Evolutionary conservation across 768 basidiomycete species (phyloP).

Genomic region (Sarcomyxa edulis): DNA sequence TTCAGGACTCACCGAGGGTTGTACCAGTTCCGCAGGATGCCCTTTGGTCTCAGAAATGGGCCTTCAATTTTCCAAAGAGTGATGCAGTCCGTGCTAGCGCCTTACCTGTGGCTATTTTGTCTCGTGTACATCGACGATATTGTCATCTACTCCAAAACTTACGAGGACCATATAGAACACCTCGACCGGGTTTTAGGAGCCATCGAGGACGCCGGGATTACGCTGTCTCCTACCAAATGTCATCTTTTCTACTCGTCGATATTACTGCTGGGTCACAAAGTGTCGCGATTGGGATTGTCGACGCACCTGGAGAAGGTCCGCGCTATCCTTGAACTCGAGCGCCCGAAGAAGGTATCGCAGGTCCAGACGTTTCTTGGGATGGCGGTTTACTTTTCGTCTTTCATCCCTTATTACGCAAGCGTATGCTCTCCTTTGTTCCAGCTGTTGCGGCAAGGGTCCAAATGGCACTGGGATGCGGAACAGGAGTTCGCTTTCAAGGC

Average conservation of each 20-base stretch:
- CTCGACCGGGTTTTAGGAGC: conserved; percentile 24
- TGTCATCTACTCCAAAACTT: no score
- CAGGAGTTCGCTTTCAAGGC: conserved; percentile 1
- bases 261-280: conserved; percentile 26
- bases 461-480: conserved; percentile 15
- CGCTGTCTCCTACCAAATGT: conserved; percentile 28
- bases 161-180: no score
- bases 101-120: no score
- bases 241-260: no score
- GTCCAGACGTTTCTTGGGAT: no score
- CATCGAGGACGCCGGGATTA: conserved; percentile 21
- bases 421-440: conserved; percentile 27
- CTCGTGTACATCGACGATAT: conserved; percentile 40
- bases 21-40: conserved; percentile 35
- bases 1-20: conserved; percentile 34
- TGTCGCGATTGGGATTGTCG: no score
- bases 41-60: no score
- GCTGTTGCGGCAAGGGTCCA: conserved; percentile 21
- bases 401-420: conserved; percentile 28
- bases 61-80: no score
- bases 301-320: no score
- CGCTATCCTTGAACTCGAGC: conserved; percentile 23
- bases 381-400: conserved; percentile 30
- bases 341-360: conserved; percentile 18
- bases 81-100: no score